Evolutionary conservation across 805 yeast genomes (phyloP), one percentile per base, ranked within the genome.

Genomic region (Soucietia sequanensis): DNA sequence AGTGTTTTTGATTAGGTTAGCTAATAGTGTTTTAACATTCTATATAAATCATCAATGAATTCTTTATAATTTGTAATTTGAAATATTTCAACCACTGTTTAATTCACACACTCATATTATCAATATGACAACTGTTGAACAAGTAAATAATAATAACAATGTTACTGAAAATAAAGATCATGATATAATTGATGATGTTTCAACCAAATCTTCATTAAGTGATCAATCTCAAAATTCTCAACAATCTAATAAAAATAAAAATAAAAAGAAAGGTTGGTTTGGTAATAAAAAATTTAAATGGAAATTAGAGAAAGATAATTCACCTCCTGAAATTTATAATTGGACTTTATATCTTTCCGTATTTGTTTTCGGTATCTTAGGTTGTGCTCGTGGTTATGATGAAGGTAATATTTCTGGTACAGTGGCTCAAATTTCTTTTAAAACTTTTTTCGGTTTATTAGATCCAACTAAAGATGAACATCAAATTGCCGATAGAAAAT

Each of bases 381-480:
- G 83, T 5, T 62, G 72, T 22, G 77, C 78, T 4, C 56, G 83
- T 53, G 83, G 82, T 10, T 68, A 62, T 30, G 82, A 78, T 50
- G 82, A 78, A 50, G 82, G 82, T 22, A 56, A 56, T 40, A 62
- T 71, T 22, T 56, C 76, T 6, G 78, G 77, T 9, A 55, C 68
- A 5, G 56, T 70, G 14, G 61, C 71, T 8, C 78, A 70, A 44
- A 38, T 42, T 3, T 59, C 74, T 0, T 78, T 78, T 49, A 54
- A 47, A 20, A 34, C 47, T 5, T 52, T 54, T 31, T 75, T 75
- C 46, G 78, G 78, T 0, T 58, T 78, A 16, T 47, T 54, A 11
- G 75, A 73, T 44, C 47, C 59, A 4, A 41, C 44, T 16, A 65
- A 64, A 42, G 31, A 70, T 4, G 56, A 42, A 4, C 23, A 50